Conservation (phyloP, 208 protist species). For the Acanthamoeba sp. region DNA sequence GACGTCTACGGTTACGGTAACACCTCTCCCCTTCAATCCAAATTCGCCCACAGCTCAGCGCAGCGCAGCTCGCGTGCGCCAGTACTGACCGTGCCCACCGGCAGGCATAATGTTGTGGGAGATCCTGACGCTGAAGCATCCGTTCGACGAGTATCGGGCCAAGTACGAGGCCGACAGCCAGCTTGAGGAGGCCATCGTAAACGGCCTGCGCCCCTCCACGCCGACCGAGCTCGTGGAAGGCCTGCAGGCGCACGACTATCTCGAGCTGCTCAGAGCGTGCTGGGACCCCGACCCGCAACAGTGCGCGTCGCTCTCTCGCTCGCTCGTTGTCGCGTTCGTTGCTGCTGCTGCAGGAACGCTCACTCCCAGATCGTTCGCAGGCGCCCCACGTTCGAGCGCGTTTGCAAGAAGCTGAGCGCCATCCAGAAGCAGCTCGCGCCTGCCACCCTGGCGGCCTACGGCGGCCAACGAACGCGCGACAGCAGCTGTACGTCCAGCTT, state of each 20-base stretch:
- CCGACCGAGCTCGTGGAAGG: constrained; percentile 7
- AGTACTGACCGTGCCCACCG: not conserved
- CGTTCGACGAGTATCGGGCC: constrained; percentile 71
- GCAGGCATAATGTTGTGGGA: constrained; percentile 72
- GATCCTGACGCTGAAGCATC: constrained; percentile 34
- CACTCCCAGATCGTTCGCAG: not conserved
- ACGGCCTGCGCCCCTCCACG: constrained; percentile 61
- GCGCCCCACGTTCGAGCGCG: not conserved
- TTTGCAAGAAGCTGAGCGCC: not conserved
- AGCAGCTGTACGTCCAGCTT: not conserved
- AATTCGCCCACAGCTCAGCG: not conserved
- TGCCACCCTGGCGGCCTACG: not conserved
- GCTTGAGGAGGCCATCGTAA: constrained; percentile 71
- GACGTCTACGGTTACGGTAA: constrained; percentile 71
- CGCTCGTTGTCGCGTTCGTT: not conserved
- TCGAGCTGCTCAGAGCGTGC: constrained; percentile 19
- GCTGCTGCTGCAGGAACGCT: not conserved
- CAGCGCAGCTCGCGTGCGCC: not conserved
- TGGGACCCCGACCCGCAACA: constrained; percentile 41
- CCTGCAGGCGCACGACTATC: constrained; percentile 42
- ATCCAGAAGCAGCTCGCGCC: constrained; percentile 31
- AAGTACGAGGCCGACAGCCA: constrained; percentile 71
- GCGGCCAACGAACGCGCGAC: not conserved
- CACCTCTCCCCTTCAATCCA: not conserved
- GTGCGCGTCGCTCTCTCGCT: not conserved